Evolutionary conservation across 2,329 filamentous ascomycete species (phyloP).

Genomic region (Microdochium nivale): DNA sequence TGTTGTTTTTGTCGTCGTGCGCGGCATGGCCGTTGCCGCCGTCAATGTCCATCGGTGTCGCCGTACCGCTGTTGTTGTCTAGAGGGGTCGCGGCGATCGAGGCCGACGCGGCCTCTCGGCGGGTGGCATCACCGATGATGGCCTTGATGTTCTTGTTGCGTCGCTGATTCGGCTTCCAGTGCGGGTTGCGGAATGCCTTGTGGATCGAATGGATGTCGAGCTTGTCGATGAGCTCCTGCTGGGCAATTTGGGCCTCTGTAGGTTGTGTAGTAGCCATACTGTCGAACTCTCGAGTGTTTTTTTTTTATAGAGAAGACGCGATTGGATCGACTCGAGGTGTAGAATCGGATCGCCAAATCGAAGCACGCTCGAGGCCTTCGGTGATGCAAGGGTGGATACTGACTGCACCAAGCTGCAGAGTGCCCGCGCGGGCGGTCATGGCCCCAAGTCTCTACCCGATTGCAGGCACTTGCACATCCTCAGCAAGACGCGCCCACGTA

Average conservation of each 20-base stretch:
- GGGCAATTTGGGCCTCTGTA: constrained; percentile 67
- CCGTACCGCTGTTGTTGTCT: constrained; percentile 66
- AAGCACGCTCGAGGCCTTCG: too few species aligned
- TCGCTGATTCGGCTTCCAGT: constrained; percentile 88
- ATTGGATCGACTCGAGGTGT: background rate
- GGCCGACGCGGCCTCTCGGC: constrained; percentile 59
- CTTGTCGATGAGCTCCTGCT: constrained; percentile 78
- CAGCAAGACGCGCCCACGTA: too few species aligned
- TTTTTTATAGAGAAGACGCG: background rate
- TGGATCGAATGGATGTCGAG: constrained; percentile 83
- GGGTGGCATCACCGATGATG: constrained; percentile 80
- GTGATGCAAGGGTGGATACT: too few species aligned
- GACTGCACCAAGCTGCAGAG: too few species aligned
- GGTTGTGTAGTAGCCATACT: constrained; percentile 23
- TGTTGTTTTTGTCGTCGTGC: constrained; percentile 29
- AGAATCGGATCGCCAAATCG: background rate
- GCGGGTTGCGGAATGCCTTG: constrained; percentile 82
- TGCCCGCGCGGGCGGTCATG: too few species aligned
- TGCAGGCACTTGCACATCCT: too few species aligned
- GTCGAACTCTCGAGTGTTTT: background rate
- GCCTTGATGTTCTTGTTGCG: constrained; percentile 99
- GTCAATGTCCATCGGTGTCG: constrained; percentile 43
- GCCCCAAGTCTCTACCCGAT: too few species aligned
- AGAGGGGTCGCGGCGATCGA: constrained; percentile 73
- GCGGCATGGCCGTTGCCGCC: constrained; percentile 20